Evolutionary conservation across 2,329 filamentous ascomycete genomes (phyloP).

Genomic region (Hypoxylon sp.): DNA sequence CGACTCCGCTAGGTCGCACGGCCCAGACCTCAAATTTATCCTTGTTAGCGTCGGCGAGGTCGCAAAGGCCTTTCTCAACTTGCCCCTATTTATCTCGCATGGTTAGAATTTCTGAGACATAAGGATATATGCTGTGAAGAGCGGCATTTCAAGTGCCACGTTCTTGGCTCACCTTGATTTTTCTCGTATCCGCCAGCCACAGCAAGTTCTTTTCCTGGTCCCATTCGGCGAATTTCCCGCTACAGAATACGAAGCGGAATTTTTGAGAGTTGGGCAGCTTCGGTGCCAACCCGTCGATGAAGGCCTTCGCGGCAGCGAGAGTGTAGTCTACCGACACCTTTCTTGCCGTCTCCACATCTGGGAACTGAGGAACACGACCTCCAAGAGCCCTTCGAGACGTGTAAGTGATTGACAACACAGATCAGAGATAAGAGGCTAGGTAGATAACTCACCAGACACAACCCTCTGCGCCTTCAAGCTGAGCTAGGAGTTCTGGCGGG

Average conservation of each 20-base stretch:
- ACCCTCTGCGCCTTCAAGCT: constrained; percentile 65
- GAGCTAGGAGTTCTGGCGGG: constrained; percentile 58
- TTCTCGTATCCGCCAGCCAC: constrained; percentile 55
- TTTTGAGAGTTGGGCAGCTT: constrained; percentile 49
- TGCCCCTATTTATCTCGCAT: constrained; percentile 47
- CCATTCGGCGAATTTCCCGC: constrained; percentile 53
- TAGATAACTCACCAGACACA: constrained; percentile 73
- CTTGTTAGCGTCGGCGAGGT: constrained; percentile 53
- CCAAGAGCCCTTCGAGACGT: constrained; percentile 55
- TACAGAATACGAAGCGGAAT: constrained; percentile 61
- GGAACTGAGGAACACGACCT: constrained; percentile 60
- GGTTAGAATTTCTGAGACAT: constrained; percentile 13
- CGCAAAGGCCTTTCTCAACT: constrained; percentile 56
- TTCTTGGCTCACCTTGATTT: constrained; percentile 50
- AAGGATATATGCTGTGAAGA: not conserved
- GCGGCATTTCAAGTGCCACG: not conserved
- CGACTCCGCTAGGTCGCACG: constrained; percentile 54
- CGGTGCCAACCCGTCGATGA: constrained; percentile 55
- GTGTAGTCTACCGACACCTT: constrained; percentile 72
- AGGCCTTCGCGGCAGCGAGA: constrained; percentile 69
- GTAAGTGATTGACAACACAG: not conserved
- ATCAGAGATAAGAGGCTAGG: not conserved
- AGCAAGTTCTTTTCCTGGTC: constrained; percentile 53
- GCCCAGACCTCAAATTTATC: constrained; percentile 54
- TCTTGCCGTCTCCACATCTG: constrained; percentile 57